These are phyloP conservation scores for Boechera divaricarpa DNA, from an alignment of 345 rosid species.

Conservation along the genomic window DNA sequence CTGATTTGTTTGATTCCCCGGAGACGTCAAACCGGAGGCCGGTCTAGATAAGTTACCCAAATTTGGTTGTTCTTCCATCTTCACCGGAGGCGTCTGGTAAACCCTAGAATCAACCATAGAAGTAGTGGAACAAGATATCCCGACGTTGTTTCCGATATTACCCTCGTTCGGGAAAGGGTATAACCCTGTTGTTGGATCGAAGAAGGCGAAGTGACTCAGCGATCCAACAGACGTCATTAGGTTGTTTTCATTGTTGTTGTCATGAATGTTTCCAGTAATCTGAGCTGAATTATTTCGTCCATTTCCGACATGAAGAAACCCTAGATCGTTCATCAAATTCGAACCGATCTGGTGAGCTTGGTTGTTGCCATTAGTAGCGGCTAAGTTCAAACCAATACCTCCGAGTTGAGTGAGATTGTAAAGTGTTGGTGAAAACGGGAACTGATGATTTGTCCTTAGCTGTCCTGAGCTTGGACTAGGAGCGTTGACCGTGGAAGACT, in stretches of 20 bases:
- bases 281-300: conserved; percentile 48
- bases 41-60: conserved; percentile 51
- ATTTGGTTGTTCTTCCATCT: conserved; percentile 57
- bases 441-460: conserved; percentile 45
- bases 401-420: conserved; percentile 55
- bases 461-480: conserved; percentile 52
- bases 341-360: conserved; percentile 41
- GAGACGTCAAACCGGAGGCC: conserved; percentile 36
- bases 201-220: conserved; percentile 57
- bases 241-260: conserved; percentile 32
- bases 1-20: conserved; percentile 49
- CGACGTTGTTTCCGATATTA: conserved; percentile 41
- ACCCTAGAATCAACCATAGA: conserved; percentile 59
- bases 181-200: conserved; percentile 51
- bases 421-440: conserved; percentile 60
- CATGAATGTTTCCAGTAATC: conserved; percentile 36
- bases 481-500: conserved; percentile 43
- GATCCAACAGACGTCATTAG: conserved; percentile 44
- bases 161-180: conserved; percentile 55
- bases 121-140: conserved; percentile 45
- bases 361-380: conserved; percentile 47
- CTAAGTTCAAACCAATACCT: conserved; percentile 62
- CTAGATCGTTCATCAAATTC: conserved; percentile 49
- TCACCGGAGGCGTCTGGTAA: conserved; percentile 59
- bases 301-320: conserved; percentile 47